phyloP scores from a whole-genome alignment of 2,329 filamentous ascomycete species.

The Alternaria metachromatica region DNA sequence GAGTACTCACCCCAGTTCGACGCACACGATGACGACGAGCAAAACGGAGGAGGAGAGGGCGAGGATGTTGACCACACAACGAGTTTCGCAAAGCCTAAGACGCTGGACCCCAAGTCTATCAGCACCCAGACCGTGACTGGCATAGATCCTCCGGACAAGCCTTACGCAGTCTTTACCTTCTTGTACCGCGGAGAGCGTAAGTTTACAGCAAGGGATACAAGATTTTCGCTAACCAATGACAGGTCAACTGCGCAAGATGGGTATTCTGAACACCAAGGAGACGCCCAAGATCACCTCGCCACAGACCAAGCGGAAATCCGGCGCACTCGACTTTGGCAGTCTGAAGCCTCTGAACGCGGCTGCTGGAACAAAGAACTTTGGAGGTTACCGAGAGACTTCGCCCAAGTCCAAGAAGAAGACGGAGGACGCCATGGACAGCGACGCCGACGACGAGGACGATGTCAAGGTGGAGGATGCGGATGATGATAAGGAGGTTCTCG shows the following conservation, averaged over 20 bases:
- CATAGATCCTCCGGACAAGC: conserved; percentile 93
- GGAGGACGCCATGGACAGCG: conserved; percentile 72
- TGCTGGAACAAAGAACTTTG: conserved; percentile 87
- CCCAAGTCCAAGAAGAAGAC: conserved; percentile 60
- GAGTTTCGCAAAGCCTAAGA: conserved; percentile 96
- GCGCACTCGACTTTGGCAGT: conserved; percentile 83
- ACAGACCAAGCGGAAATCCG: conserved; percentile 77
- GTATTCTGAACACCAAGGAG: conserved; percentile 76
- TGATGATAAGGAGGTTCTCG: conserved; percentile 64
- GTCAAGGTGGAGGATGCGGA: conserved; percentile 68
- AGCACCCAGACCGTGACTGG: conserved; percentile 99
- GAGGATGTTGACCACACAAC: conserved; percentile 96
- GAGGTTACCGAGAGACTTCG: conserved; percentile 76
- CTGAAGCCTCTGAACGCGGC: conserved; percentile 79
- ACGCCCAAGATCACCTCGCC: conserved; percentile 63
- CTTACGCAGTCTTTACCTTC: conserved; percentile 96
- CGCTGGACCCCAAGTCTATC: conserved; percentile 93
- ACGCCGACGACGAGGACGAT: conserved; percentile 73
- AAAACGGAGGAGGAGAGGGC: conserved; percentile 64
- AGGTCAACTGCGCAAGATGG: conserved; percentile 98
- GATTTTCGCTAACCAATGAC: conserved; percentile 15
- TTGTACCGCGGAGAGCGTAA: conserved; percentile 94
- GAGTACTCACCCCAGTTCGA: conserved; percentile 98
- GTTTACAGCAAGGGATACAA: conserved; percentile 49
- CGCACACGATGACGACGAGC: conserved; percentile 92